Evolutionary conservation across 805 yeast genomes (phyloP).

Genomic region (Zygosaccharomyces kombuchaensis): DNA sequence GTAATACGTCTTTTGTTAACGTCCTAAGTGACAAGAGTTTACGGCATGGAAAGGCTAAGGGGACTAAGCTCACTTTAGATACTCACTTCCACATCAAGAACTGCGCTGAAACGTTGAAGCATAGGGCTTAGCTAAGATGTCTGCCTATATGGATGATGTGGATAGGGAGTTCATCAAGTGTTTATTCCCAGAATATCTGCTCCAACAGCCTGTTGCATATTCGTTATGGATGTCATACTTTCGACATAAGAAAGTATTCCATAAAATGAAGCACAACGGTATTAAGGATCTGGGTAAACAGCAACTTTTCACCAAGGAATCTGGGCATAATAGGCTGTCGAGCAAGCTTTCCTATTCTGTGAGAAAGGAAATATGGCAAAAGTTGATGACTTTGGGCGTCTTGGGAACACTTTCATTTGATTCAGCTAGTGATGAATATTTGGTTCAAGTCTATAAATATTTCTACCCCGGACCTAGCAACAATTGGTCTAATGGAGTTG

Average conservation of each 20-base stretch:
- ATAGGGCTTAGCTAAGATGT: constrained; percentile 12
- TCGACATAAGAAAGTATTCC: constrained; percentile 27
- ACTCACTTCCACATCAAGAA: background rate
- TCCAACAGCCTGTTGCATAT: constrained; percentile 34
- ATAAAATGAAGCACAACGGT: constrained; percentile 17
- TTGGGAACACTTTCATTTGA: constrained; percentile 33
- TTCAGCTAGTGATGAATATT: constrained; percentile 29
- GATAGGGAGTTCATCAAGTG: constrained; percentile 27
- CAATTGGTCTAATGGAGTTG: background rate
- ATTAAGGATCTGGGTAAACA: constrained; percentile 1
- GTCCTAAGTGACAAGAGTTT: constrained; percentile 1
- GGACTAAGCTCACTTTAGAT: constrained; percentile 1
- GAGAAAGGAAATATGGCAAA: constrained; percentile 34
- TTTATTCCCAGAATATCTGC: constrained; percentile 30
- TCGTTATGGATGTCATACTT: constrained; percentile 27
- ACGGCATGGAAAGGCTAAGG: constrained; percentile 1
- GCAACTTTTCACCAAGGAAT: constrained; percentile 3
- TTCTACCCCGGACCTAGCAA: constrained; percentile 23
- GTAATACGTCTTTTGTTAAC: background rate
- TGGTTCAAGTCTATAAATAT: constrained; percentile 31
- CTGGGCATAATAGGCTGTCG: constrained; percentile 4
- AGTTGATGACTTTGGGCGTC: constrained; percentile 30
- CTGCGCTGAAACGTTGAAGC: background rate
- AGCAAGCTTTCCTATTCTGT: constrained; percentile 15
- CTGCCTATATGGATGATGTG: constrained; percentile 25